These are phyloP conservation scores for Eucommia ulmoides DNA, from an alignment of 257 asterid genomes.

Conservation along the genomic window DNA sequence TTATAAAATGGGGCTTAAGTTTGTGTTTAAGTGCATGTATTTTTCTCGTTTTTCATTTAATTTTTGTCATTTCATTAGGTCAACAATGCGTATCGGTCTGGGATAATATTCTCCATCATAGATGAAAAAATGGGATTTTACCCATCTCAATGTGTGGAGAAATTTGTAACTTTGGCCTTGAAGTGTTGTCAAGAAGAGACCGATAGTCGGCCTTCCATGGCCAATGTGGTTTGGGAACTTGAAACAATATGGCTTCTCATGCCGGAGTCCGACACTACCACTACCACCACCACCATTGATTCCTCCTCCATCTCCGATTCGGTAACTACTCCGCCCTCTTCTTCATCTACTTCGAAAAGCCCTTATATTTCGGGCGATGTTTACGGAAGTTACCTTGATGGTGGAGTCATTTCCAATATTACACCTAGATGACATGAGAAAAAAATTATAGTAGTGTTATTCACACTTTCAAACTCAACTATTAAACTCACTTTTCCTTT, in stretches of 20 bases:
- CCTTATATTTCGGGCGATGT: constrained; percentile 38
- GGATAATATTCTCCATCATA: constrained; percentile 45
- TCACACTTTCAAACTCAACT: no score
- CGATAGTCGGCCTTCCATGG: constrained; percentile 52
- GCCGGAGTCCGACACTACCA: constrained; percentile 39
- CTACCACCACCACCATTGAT: no score
- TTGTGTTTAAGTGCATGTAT: no score
- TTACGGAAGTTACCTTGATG: constrained; percentile 53
- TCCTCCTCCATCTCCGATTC: no score
- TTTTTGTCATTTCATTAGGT: constrained; percentile 35
- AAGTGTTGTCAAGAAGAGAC: constrained; percentile 64
- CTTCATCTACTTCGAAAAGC: constrained; percentile 24
- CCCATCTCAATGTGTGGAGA: constrained; percentile 54
- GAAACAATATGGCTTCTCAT: constrained; percentile 50
- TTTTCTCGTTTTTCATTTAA: no score
- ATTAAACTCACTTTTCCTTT: no score
- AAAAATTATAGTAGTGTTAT: no score
- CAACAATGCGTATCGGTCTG: constrained; percentile 47
- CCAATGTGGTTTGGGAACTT: constrained; percentile 55
- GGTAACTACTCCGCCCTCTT: constrained; percentile 19
- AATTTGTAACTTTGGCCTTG: constrained; percentile 50
- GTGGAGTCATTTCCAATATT: constrained; percentile 44
- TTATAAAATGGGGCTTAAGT: no score
- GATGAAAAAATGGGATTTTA: constrained; percentile 65
- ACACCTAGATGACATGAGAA: constrained; percentile 60